Conservation (phyloP, 1,284 basidiomycete species). For the Microbotryum scabiosae region DNA sequence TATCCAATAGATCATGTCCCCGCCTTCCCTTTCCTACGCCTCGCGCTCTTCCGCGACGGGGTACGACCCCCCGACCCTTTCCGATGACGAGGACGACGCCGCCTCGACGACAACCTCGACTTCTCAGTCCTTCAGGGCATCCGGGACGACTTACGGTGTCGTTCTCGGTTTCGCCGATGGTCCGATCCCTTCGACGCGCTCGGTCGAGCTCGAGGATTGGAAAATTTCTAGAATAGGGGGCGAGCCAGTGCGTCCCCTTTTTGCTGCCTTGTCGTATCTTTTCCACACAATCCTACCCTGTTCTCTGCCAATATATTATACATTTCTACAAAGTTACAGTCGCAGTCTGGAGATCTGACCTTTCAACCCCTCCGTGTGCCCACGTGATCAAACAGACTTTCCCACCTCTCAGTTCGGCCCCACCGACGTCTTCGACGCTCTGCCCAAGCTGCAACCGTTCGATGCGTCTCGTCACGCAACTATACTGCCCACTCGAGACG, state of each 20-base stretch:
- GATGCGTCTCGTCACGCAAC: constrained; percentile 68
- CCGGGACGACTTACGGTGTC: constrained; percentile 10
- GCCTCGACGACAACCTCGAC: constrained; percentile 11
- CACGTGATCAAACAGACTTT: constrained; percentile 12
- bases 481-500: constrained; percentile 75
- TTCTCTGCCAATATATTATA: neutral
- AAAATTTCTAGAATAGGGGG: constrained; percentile 26
- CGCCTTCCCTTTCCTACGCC: constrained; percentile 16
- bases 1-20: constrained; percentile 4
- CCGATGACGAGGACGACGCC: constrained; percentile 25
- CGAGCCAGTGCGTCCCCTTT: constrained; percentile 16
- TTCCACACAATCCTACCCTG: neutral
- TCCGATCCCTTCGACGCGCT: neutral
- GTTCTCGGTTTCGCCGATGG: constrained; percentile 27
- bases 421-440: constrained; percentile 37
- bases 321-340: neutral
- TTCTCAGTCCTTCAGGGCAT: neutral
- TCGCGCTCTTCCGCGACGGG: constrained; percentile 4
- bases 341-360: neutral
- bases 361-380: neutral
- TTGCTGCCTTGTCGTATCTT: neutral
- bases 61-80: constrained; percentile 22
- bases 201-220: constrained; percentile 12
- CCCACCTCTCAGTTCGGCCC: constrained; percentile 38
- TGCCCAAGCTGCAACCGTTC: constrained; percentile 61